Base-by-base conservation (phyloP, 1,139 yeast species). In the Spathaspora sp. region DNA sequence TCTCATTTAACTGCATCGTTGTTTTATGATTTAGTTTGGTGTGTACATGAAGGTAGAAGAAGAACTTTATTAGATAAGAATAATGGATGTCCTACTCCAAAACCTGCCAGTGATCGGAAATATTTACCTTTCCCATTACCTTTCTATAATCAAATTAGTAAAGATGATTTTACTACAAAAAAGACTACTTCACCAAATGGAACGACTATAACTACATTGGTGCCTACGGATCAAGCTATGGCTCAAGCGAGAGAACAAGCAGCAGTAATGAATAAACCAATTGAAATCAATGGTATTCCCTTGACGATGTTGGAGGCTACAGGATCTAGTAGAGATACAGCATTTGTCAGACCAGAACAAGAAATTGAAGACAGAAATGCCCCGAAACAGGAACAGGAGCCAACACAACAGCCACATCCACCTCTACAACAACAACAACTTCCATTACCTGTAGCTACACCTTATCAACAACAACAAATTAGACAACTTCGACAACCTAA, bases 21-120 rank as follows among this genome's bases (percentile, higher is more conserved):
- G 47, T 91, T 91, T 59, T 91, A 91, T 62, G 98, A 91, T 65
- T 75, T 91, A 48, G 93, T 91, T 16, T 90, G 96, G 93, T 88
- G 96, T 61, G 88, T 91, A 43, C 97, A 91, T 64, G 97, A 91
- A 61, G 97, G 97, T 0, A 75, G 96, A 62, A 75, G 97, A 60
- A 72, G 96, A 49, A 82, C 84, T 15, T 63, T 81, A 44, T 71
- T 76, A 24, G 81, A 72, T 45, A 79, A 78, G 44, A 65, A 63
- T 45, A 61, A 66, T 43, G 36, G 16, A 31, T 9, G 18, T 11
- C 17, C 43, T 2, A 47, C 42, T 27, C 39, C 24, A 4, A 27
- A n/a, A 17, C 25, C 33, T 3, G 15, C 38, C 8, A 24, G 38
- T 16, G 55, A 54, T 29, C 54, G 59, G 41, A 67, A 67, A 53